phyloP scores from a whole-genome alignment of 2,329 filamentous ascomycete species.

The Claviceps spartinae region DNA sequence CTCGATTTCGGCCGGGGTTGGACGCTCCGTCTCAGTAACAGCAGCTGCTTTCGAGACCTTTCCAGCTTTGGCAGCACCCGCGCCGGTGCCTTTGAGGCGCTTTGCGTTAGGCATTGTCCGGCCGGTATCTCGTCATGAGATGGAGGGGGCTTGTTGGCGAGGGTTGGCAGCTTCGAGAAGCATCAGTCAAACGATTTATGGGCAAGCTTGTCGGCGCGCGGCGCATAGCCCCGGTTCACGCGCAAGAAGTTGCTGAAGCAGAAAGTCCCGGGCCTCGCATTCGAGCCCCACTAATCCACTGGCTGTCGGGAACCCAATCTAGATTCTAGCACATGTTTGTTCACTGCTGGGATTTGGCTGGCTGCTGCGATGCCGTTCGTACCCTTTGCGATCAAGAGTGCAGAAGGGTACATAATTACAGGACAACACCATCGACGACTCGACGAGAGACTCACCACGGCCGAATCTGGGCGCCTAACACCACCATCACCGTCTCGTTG shows the following conservation, averaged over 20 bases:
- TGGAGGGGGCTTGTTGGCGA: background rate
- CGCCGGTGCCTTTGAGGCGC: slow-evolving; percentile 40
- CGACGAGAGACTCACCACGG: background rate
- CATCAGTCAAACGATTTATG: no score
- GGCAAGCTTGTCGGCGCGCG: no score
- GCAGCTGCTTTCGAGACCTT: slow-evolving; percentile 23
- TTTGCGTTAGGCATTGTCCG: slow-evolving; percentile 43
- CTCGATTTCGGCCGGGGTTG: slow-evolving; percentile 53
- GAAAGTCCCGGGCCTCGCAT: no score
- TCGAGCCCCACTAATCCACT: background rate
- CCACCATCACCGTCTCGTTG: background rate
- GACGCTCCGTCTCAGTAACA: slow-evolving; percentile 24
- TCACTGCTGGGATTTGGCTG: no score
- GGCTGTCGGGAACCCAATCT: no score
- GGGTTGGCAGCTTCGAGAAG: background rate
- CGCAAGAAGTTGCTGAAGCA: no score
- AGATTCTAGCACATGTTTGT: no score
- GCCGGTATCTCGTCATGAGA: slow-evolving; percentile 2
- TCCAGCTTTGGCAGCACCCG: slow-evolving; percentile 20
- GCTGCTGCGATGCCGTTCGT: no score
- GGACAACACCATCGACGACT: background rate
- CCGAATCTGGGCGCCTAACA: background rate
- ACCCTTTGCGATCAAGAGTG: background rate
- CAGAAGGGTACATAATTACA: background rate
- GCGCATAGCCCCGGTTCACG: no score